Percentiles rank a stretch among this genome's conserved stretches.
Evolutionary conservation across 768 basidiomycete species (phyloP).

Genomic region (Hemileccinum rubropunctum): DNA sequence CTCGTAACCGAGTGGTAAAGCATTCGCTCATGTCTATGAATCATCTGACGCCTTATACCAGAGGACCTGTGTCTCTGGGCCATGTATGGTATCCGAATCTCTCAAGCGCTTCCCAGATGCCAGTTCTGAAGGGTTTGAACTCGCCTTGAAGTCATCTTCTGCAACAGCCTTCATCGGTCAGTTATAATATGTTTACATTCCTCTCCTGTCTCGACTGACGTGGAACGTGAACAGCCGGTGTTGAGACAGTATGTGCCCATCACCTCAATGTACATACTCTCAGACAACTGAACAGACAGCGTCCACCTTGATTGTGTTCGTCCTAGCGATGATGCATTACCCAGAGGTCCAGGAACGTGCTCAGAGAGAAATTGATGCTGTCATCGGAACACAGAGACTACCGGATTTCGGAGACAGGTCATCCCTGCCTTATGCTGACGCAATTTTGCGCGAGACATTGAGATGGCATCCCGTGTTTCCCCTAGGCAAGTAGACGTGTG

Average conservation of each 20-base stretch:
- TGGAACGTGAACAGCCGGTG: constrained; percentile 19
- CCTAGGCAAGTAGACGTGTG: constrained; percentile 17
- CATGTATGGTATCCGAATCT: constrained; percentile 32
- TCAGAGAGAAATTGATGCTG: constrained; percentile 33
- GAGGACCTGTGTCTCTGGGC: constrained; percentile 21
- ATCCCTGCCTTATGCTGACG: constrained; percentile 31
- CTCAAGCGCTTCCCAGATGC: constrained; percentile 16
- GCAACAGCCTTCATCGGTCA: constrained; percentile 33
- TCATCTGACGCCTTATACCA: constrained; percentile 5
- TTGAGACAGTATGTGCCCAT: constrained; percentile 25
- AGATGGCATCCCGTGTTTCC: constrained; percentile 35
- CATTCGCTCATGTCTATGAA: not conserved
- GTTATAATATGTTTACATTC: not conserved
- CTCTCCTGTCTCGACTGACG: constrained; percentile 4
- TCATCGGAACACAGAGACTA: constrained; percentile 27
- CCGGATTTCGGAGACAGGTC: constrained; percentile 27
- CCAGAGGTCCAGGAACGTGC: constrained; percentile 35
- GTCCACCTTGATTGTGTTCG: constrained; percentile 30
- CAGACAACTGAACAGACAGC: constrained; percentile 24
- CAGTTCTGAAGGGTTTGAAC: constrained; percentile 23
- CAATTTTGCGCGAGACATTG: constrained; percentile 34
- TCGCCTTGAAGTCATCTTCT: constrained; percentile 29
- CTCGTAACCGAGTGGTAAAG: constrained; percentile 24
- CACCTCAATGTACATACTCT: not conserved
- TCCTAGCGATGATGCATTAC: constrained; percentile 35